phyloP scores from a whole-genome alignment of 2,329 filamentous ascomycete genomes.

The Blastomyces gilchristii region DNA sequence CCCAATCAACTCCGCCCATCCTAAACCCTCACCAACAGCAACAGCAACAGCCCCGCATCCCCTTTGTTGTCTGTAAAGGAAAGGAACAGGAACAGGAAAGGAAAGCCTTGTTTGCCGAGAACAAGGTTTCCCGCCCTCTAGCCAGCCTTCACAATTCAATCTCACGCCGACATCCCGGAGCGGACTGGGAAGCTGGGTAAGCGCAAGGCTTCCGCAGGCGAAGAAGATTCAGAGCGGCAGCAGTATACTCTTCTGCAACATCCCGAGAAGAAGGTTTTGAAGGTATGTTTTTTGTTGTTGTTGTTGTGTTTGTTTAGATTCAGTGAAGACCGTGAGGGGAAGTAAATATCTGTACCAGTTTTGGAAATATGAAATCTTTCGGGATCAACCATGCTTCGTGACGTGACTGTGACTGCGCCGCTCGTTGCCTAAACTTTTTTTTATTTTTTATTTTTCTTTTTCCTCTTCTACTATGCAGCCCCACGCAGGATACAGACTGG shows the following conservation, averaged over 20 bases:
- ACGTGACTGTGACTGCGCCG: neutral
- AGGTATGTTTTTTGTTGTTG: conserved; percentile 26
- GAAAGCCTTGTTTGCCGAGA: conserved; percentile 22
- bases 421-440: neutral
- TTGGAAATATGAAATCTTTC: neutral
- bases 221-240: conserved; percentile 26
- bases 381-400: neutral
- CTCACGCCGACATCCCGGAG: conserved; percentile 19
- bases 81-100: neutral
- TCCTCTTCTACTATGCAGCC: too few species aligned
- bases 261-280: conserved; percentile 46
- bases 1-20: neutral
- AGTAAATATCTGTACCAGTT: neutral
- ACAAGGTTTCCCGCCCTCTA: conserved; percentile 28
- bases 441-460: neutral
- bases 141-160: conserved; percentile 22
- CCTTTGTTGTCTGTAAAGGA: neutral
- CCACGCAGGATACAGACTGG: too few species aligned
- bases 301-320: neutral
- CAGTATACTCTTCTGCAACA: conserved; percentile 7
- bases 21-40: neutral
- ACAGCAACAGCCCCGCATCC: neutral
- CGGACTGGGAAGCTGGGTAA: conserved; percentile 12
- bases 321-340: neutral
- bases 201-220: conserved; percentile 16